Percentiles rank a stretch among this genome's conserved stretches.
phyloP scores from a whole-genome alignment of 495 filamentous ascomycete genomes.

The Pyronema domesticum region DNA sequence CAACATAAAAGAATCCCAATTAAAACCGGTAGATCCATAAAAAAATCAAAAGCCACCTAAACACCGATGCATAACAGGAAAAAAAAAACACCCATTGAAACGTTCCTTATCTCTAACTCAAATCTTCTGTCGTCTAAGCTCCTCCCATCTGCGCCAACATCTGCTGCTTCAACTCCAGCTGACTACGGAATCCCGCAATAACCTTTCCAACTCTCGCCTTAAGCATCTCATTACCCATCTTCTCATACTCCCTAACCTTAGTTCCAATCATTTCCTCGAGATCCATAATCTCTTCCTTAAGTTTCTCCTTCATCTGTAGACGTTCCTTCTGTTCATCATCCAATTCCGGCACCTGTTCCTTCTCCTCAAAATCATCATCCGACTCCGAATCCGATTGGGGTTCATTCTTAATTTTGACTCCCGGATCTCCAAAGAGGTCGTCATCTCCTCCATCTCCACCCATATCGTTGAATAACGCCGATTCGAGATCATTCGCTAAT shows the following conservation, averaged over 20 bases:
- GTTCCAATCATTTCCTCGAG: constrained; percentile 16
- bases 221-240: constrained; percentile 18
- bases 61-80: background rate
- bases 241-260: constrained; percentile 14
- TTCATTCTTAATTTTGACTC: background rate
- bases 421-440: constrained; percentile 25
- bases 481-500: constrained; percentile 37
- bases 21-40: too few species aligned
- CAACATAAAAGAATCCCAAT: too few species aligned
- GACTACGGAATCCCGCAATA: constrained; percentile 12
- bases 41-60: background rate
- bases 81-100: background rate
- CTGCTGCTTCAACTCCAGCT: constrained; percentile 16
- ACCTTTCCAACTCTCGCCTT: constrained; percentile 15
- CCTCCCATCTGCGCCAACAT: constrained; percentile 2
- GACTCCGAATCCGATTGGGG: constrained; percentile 10
- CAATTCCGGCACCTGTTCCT: constrained; percentile 12
- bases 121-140: background rate
- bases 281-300: constrained; percentile 22
- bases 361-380: constrained; percentile 18
- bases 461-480: constrained; percentile 27
- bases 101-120: background rate
- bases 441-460: constrained; percentile 30
- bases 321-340: constrained; percentile 19
- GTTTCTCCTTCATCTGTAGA: constrained; percentile 15